Evolutionary conservation across 495 filamentous ascomycete genomes (phyloP), one percentile per base, ranked within the genome.

Genomic region (Aspergillus asperescens): DNA sequence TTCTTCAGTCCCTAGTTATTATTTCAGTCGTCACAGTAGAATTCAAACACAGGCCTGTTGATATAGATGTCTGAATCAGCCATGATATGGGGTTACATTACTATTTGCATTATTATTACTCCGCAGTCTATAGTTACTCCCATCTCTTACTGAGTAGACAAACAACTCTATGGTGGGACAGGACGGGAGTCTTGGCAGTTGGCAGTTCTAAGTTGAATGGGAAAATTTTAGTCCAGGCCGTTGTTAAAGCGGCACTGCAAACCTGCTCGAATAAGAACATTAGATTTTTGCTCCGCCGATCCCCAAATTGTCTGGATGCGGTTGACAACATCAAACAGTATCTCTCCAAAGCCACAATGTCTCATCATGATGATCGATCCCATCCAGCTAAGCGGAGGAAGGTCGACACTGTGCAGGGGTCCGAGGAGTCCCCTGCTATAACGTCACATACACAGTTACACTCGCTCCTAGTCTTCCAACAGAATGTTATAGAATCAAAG

Each of bases 391-490:
- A 78, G 58, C 66, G 76, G 54, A 73, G 70, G 49, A 77, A 71
- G 60, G 52, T 75, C 9, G 71, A 71, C 15, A 55, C 51, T 16
- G 52, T 64, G 7, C 51, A 55, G 34, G 48, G 50, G 13, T 40
- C 49, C 44, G 48, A 52, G 15, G 52, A 42, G 15, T 31, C 64
- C n/a, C 71, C 79, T 41, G 72, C 79, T n/a, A 74, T 88, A 20
- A 68, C 72, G 16, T 81, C 82, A 12, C 70, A 72, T 27, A 72
- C 71, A 48, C 83, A 90, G 58, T 63, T 91, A 42, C 76, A 73
- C 40, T 68, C 81, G 12, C 64, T 88, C 29, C 74, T 90, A n/a
- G 63, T 75, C 52, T 89, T 88, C 56, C 73, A 81, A 39, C 85
- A 88, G 62, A 81, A 88, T 59, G 67, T 74, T 42, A 71, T 60